Conservation (phyloP, 140 eudicot genomes). For the Ambrosia hybrid region DNA sequence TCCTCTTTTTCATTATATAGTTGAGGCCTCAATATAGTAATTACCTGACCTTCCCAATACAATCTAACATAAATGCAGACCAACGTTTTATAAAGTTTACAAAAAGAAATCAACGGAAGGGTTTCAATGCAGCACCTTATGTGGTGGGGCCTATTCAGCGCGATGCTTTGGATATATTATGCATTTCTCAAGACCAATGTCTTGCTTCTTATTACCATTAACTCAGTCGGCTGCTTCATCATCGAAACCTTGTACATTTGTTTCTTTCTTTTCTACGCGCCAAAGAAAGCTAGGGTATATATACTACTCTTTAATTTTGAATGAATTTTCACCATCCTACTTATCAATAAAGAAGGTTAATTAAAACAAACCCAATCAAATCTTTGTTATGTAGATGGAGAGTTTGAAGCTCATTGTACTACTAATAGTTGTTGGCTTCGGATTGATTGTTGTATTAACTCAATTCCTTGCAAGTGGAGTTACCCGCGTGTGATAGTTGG, state of each 20-base stretch:
- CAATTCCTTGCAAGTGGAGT: slow-evolving; percentile 47
- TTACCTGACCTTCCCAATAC: neutral
- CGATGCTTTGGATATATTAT: slow-evolving; percentile 77
- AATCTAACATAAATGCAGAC: slow-evolving; percentile 40
- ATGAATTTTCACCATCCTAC: neutral
- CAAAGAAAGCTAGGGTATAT: slow-evolving; percentile 53
- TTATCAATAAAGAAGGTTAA: neutral
- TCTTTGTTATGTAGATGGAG: slow-evolving; percentile 40
- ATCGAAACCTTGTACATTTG: slow-evolving; percentile 47
- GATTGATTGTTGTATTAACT: slow-evolving; percentile 44
- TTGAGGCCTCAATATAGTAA: neutral
- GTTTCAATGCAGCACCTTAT: slow-evolving; percentile 72
- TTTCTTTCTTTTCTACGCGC: slow-evolving; percentile 39
- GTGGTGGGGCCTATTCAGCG: slow-evolving; percentile 68
- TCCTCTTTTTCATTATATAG: neutral
- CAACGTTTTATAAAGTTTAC: slow-evolving; percentile 60
- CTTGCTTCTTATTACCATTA: slow-evolving; percentile 66
- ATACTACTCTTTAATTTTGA: neutral
- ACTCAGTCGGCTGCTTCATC: slow-evolving; percentile 56
- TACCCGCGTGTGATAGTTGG: slow-evolving; percentile 53
- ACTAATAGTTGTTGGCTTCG: slow-evolving; percentile 54
- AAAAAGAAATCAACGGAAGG: slow-evolving; percentile 79
- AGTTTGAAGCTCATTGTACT: slow-evolving; percentile 49
- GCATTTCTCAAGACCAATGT: slow-evolving; percentile 58
- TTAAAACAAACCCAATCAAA: neutral